Evolutionary conservation across 2,329 filamentous ascomycete species (phyloP).

Genomic region (Scedosporium apiospermum): DNA sequence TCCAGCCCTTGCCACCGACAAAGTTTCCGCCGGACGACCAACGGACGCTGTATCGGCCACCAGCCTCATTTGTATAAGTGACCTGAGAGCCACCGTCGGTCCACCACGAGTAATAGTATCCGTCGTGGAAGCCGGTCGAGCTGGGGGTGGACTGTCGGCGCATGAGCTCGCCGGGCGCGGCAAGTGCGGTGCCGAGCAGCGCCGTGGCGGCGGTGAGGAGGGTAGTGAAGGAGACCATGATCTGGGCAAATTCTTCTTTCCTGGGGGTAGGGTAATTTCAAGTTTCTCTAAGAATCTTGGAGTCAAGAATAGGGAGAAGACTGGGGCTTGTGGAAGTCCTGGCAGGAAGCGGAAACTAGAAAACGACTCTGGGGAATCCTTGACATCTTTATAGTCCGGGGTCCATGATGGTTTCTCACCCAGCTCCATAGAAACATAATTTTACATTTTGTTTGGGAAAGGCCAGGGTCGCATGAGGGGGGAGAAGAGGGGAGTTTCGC

Average conservation of each 20-base stretch:
- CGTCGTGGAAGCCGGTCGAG: slow-evolving; percentile 23
- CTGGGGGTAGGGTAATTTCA: background rate
- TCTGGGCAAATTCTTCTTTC: background rate
- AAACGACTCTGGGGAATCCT: background rate
- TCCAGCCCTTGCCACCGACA: slow-evolving; percentile 50
- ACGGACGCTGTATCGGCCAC: slow-evolving; percentile 31
- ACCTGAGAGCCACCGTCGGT: slow-evolving; percentile 33
- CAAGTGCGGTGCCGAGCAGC: background rate
- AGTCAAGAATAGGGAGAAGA: no score
- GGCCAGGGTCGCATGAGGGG: no score
- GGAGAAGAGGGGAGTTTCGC: no score
- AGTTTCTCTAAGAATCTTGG: background rate
- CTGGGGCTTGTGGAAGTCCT: no score
- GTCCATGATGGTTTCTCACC: background rate
- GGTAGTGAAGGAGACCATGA: slow-evolving; percentile 5
- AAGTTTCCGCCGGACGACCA: slow-evolving; percentile 42
- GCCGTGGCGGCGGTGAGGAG: slow-evolving; percentile 5
- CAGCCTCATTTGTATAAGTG: slow-evolving; percentile 32
- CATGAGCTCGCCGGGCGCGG: slow-evolving; percentile 3
- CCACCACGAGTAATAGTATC: slow-evolving; percentile 41
- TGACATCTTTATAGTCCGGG: background rate
- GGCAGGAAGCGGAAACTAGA: background rate
- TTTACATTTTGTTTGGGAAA: no score
- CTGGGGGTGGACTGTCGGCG: slow-evolving; percentile 21
- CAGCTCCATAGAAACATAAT: no score